Conservation (phyloP, 352 stramenopile species). For the Phytophthora uliginosa region DNA sequence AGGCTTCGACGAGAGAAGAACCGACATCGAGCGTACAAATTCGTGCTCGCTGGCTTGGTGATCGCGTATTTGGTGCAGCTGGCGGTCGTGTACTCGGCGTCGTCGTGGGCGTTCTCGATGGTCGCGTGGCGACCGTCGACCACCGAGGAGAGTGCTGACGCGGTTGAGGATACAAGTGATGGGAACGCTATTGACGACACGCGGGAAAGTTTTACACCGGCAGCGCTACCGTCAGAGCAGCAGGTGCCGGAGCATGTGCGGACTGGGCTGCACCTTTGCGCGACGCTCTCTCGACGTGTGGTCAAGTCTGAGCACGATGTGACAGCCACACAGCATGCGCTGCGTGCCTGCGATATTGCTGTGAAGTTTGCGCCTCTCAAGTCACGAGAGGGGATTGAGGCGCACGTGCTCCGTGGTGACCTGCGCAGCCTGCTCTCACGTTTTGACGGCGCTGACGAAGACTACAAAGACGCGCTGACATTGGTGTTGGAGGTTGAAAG, state of each 20-base stretch:
- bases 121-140: constrained; percentile 24
- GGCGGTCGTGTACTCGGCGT: constrained; percentile 37
- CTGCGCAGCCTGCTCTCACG: constrained; percentile 56
- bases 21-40: constrained; percentile 33
- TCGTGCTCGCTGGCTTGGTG: constrained; percentile 43
- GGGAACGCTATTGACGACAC: background rate
- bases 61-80: constrained; percentile 45
- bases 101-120: constrained; percentile 45
- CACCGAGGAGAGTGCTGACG: background rate
- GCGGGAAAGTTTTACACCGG: background rate
- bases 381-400: constrained; percentile 42
- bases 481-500: constrained; percentile 20
- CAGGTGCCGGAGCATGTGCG: constrained; percentile 37
- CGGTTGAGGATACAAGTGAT: background rate
- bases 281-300: constrained; percentile 47
- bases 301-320: constrained; percentile 54
- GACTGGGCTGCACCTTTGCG: constrained; percentile 49
- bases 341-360: constrained; percentile 57
- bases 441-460: constrained; percentile 50
- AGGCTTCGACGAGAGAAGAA: constrained; percentile 28
- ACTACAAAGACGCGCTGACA: constrained; percentile 48
- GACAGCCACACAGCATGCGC: constrained; percentile 43
- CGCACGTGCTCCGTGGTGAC: constrained; percentile 61
- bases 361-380: constrained; percentile 40
- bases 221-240: background rate